A percentile compares a stretch with the other conserved stretches of the same genome.
Evolutionary conservation across 2,329 filamentous ascomycete genomes (phyloP).

Genomic region (Fusarium drepaniforme): DNA sequence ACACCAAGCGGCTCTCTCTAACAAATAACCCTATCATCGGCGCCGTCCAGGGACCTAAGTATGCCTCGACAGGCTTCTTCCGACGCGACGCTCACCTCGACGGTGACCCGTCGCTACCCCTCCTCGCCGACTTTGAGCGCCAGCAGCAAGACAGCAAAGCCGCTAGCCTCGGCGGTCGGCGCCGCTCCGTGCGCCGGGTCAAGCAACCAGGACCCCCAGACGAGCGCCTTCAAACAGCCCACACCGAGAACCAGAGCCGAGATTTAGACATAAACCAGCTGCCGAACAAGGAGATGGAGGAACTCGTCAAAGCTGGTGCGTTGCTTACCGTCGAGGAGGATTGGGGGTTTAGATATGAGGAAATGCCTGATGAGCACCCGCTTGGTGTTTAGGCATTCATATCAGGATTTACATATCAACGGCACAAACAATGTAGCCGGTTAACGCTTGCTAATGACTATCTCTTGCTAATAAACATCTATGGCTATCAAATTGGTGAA

Average conservation of each 20-base stretch:
- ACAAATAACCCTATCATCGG: conserved; percentile 63
- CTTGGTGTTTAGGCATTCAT: background rate
- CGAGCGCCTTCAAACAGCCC: conserved; percentile 19
- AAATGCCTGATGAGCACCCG: conserved; percentile 27
- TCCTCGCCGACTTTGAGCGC: conserved; percentile 58
- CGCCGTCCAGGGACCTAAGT: conserved; percentile 67
- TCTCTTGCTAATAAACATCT: background rate
- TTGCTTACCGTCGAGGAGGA: conserved; percentile 48
- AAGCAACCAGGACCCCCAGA: conserved; percentile 30
- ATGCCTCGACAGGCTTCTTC: conserved; percentile 60
- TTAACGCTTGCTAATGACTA: background rate
- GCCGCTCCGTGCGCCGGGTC: conserved; percentile 44
- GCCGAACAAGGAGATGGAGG: conserved; percentile 26
- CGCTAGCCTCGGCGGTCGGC: conserved; percentile 40
- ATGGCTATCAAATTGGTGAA: background rate
- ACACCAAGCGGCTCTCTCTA: conserved; percentile 54
- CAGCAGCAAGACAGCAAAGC: conserved; percentile 58
- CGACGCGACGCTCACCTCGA: conserved; percentile 62
- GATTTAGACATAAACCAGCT: conserved; percentile 48
- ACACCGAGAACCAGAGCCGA: conserved; percentile 42
- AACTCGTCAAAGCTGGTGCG: conserved; percentile 43
- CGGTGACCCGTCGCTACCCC: conserved; percentile 55
- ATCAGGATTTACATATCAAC: background rate
- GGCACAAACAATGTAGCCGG: background rate
- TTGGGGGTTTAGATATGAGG: conserved; percentile 52